Conservation (phyloP, 2,329 filamentous ascomycete species). For the Fusarium sp. region DNA sequence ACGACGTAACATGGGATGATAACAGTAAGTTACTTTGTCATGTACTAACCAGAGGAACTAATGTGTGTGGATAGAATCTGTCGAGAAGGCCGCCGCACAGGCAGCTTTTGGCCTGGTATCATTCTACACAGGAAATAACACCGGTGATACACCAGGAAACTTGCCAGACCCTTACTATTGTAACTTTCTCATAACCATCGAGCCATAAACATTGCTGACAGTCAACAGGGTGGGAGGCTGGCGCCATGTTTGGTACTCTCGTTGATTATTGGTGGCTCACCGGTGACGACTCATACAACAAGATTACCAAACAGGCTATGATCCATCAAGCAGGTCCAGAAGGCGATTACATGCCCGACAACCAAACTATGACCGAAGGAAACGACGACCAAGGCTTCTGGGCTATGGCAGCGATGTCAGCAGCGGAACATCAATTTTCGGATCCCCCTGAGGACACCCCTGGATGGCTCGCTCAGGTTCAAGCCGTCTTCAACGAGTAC, state of each 20-base stretch:
- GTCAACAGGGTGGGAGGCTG: slow-evolving; percentile 74
- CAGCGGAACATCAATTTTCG: slow-evolving; percentile 81
- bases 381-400: slow-evolving; percentile 88
- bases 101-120: slow-evolving; percentile 62
- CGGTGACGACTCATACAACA: slow-evolving; percentile 74
- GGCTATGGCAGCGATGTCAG: slow-evolving; percentile 84
- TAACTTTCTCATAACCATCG: slow-evolving; percentile 55
- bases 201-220: slow-evolving; percentile 22
- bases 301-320: slow-evolving; percentile 68
- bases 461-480: slow-evolving; percentile 80
- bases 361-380: slow-evolving; percentile 71
- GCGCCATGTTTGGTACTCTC: slow-evolving; percentile 77
- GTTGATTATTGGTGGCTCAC: slow-evolving; percentile 81
- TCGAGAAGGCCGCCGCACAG: slow-evolving; percentile 62
- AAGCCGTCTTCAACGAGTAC: slow-evolving; percentile 85
- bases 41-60: not conserved
- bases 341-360: slow-evolving; percentile 74
- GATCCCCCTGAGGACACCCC: slow-evolving; percentile 72
- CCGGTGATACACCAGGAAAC: slow-evolving; percentile 69
- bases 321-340: slow-evolving; percentile 71
- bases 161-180: slow-evolving; percentile 74
- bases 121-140: slow-evolving; percentile 69
- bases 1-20: slow-evolving; percentile 41
- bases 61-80: slow-evolving; percentile 55
- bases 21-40: slow-evolving; percentile 24